These are phyloP conservation scores for Penicillium sp. DNA, from an alignment of 2,329 filamentous ascomycete species.

Conservation along the genomic window DNA sequence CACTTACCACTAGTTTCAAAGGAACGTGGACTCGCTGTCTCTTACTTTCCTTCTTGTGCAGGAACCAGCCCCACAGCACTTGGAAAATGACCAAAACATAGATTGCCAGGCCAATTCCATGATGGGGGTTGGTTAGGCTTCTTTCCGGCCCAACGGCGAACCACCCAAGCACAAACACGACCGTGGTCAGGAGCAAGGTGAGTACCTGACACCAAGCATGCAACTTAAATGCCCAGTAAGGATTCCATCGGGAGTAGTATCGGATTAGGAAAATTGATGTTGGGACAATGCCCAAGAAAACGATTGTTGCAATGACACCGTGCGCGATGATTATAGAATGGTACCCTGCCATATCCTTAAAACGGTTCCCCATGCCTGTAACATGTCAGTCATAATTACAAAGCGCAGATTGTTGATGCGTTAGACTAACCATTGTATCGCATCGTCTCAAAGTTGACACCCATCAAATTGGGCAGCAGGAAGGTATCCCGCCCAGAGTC, in stretches of 20 bases:
- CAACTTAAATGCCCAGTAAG: slow-evolving; percentile 55
- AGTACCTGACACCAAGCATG: slow-evolving; percentile 65
- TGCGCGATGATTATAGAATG: slow-evolving; percentile 59
- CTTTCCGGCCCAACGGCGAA: slow-evolving; percentile 61
- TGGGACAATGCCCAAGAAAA: slow-evolving; percentile 61
- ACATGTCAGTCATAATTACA: slow-evolving; percentile 20
- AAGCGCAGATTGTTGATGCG: not conserved
- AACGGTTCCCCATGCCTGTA: slow-evolving; percentile 65
- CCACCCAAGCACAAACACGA: slow-evolving; percentile 60
- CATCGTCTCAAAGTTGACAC: slow-evolving; percentile 65
- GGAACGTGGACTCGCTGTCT: slow-evolving; percentile 55
- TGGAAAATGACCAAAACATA: slow-evolving; percentile 61
- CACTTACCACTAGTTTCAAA: slow-evolving; percentile 55
- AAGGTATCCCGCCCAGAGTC: slow-evolving; percentile 61
- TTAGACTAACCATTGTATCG: slow-evolving; percentile 59
- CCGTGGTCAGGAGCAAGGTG: slow-evolving; percentile 59
- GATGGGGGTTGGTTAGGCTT: slow-evolving; percentile 64
- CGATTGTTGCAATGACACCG: slow-evolving; percentile 59
- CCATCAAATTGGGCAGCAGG: slow-evolving; percentile 62
- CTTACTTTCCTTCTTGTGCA: slow-evolving; percentile 54
- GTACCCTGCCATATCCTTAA: slow-evolving; percentile 58
- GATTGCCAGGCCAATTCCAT: slow-evolving; percentile 64
- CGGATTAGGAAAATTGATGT: slow-evolving; percentile 59
- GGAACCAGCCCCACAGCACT: slow-evolving; percentile 56
- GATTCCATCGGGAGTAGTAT: slow-evolving; percentile 57